These are phyloP conservation scores for Parachlorella kessleri DNA, from an alignment of 139 green algal genomes.

Conservation along the genomic window DNA sequence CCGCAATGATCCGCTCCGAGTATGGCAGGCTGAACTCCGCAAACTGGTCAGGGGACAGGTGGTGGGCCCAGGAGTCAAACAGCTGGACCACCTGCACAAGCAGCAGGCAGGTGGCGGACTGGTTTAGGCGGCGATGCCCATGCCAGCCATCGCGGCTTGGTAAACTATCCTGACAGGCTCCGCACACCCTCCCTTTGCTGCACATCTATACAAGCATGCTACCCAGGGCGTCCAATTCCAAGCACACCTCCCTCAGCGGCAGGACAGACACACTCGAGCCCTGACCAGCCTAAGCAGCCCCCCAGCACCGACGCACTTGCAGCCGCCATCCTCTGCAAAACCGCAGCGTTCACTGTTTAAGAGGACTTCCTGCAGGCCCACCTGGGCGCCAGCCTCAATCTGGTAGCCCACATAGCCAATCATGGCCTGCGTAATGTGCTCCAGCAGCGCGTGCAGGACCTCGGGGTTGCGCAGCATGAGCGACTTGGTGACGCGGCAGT, in stretches of 20 bases:
- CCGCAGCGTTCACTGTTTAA: too few species aligned
- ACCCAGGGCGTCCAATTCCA: too few species aligned
- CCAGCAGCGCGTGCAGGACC: constrained; percentile 89
- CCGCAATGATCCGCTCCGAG: constrained; percentile 77
- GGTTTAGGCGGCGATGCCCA: too few species aligned
- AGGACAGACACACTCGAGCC: too few species aligned
- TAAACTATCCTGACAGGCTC: not conserved
- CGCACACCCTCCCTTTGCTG: too few species aligned
- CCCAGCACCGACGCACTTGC: too few species aligned
- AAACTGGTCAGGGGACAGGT: constrained; percentile 92
- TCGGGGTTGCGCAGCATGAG: constrained; percentile 87
- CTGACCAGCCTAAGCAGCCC: not conserved
- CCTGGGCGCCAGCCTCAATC: constrained; percentile 90
- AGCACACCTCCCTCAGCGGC: too few species aligned
- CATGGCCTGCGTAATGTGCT: constrained; percentile 86
- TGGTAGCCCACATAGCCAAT: constrained; percentile 91
- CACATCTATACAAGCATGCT: too few species aligned
- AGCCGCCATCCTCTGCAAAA: not conserved
- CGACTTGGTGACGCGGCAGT: constrained; percentile 73
- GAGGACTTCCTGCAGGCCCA: too few species aligned
- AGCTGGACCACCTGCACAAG: constrained; percentile 88
- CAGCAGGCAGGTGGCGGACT: too few species aligned
- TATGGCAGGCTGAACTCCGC: constrained; percentile 94
- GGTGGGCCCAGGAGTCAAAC: constrained; percentile 98
- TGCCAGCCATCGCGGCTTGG: too few species aligned